Percentiles rank a stretch among this genome's conserved stretches.
Conservation (phyloP, 139 green algal species). For the Spirogloea muscicola region DNA sequence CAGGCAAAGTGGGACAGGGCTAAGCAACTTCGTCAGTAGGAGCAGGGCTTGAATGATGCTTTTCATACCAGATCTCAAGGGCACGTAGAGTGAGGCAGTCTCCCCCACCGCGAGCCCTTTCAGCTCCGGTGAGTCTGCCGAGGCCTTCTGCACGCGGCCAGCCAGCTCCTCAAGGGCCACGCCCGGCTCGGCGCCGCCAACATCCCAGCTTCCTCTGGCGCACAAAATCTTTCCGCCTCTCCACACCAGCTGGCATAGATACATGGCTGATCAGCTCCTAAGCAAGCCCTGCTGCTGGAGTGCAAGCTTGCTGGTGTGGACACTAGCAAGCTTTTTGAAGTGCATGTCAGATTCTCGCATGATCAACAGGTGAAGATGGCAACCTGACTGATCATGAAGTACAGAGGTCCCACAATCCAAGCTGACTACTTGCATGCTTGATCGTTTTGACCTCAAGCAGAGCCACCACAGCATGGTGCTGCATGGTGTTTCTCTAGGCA, state of each 20-base stretch:
- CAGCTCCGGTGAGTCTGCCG: background rate
- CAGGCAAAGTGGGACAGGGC: too few species aligned
- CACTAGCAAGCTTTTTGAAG: background rate
- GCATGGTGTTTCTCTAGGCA: background rate
- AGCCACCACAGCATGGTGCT: background rate
- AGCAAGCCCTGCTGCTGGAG: background rate
- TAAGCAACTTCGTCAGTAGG: too few species aligned
- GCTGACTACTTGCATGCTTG: too few species aligned
- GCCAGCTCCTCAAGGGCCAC: background rate
- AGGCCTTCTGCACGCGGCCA: background rate
- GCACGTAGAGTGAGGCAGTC: background rate
- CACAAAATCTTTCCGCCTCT: background rate
- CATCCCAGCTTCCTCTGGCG: background rate
- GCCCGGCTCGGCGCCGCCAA: background rate
- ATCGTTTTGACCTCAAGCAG: too few species aligned
- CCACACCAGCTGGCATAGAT: background rate
- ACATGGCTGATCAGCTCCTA: background rate
- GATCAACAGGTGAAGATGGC: too few species aligned
- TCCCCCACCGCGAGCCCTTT: background rate
- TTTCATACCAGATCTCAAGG: too few species aligned
- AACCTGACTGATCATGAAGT: too few species aligned
- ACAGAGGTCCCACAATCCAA: too few species aligned
- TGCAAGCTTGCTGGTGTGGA: background rate
- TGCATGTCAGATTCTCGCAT: background rate
- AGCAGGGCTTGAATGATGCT: too few species aligned